Evolutionary conservation across 2,329 filamentous ascomycete genomes (phyloP).

Genomic region (Waltergamsia citrina): DNA sequence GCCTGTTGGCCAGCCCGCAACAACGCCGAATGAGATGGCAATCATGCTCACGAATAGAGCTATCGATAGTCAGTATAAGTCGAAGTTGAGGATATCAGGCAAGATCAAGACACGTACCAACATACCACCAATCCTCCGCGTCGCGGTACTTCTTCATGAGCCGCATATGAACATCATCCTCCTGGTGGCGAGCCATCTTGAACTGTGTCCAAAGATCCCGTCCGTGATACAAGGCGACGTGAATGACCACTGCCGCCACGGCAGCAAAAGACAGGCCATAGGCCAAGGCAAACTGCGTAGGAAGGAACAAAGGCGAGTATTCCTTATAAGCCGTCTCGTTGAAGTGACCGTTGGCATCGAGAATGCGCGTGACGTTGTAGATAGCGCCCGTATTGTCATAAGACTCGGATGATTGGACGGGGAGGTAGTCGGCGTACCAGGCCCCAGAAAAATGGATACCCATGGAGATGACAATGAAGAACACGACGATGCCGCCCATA

Average conservation of each 20-base stretch:
- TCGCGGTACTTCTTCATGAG: conserved; percentile 53
- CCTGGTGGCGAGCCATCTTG: conserved; percentile 43
- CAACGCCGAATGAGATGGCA: conserved; percentile 42
- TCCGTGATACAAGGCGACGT: conserved; percentile 46
- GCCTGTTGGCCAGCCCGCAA: conserved; percentile 44
- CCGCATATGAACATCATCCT: conserved; percentile 50
- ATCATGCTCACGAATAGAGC: conserved; percentile 43
- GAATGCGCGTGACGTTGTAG: conserved; percentile 53
- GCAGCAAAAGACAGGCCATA: conserved; percentile 62
- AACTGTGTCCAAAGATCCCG: conserved; percentile 45
- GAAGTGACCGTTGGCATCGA: conserved; percentile 45
- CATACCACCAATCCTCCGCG: conserved; percentile 51
- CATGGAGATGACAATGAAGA: conserved; percentile 47
- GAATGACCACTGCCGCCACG: conserved; percentile 49
- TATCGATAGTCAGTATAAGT: conserved; percentile 3
- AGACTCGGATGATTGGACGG: conserved; percentile 48
- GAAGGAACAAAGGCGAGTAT: conserved; percentile 58
- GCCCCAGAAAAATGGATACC: conserved; percentile 47
- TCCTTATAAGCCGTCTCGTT: conserved; percentile 49
- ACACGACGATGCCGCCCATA: conserved; percentile 40
- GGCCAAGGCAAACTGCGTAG: conserved; percentile 49
- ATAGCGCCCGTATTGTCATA: conserved; percentile 53
- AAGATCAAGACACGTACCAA: conserved; percentile 34
- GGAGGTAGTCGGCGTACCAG: conserved; percentile 51
- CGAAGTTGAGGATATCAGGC: no score